Base-by-base conservation (phyloP, 2,329 filamentous ascomycete species). In the Verticillium isaacii region DNA sequence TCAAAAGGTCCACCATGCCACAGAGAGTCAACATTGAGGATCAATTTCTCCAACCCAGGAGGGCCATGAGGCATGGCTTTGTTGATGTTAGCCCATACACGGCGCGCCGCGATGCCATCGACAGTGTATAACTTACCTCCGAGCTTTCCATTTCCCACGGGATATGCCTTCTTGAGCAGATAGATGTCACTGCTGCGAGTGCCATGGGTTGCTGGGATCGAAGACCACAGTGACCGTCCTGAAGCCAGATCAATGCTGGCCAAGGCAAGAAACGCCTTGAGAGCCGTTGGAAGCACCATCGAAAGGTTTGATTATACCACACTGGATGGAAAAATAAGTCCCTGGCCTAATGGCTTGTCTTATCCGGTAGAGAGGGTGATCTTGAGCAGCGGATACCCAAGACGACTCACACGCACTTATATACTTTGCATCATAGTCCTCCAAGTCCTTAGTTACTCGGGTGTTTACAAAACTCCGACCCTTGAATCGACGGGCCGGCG, bases 1-100 rank as follows among this genome's bases (percentile, higher is more conserved):
- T 80, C 73, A 61, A 83, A 84, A 0, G 80, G 80, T 0, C 81
- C 81, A 2, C 79, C 80, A 2, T 77, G 78, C 81, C 80, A 84
- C 1, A 84, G 65, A 2, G 73, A 79, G 61, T 84, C 81, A 19
- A 81, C 65, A 58, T 84, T 84, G 41, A 83, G 61, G 23, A 72
- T 75, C 5, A 82, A 59, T 29, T 73, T 76, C 57, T 82, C 80
- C 1, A 69, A 64, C 2, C 77, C 76, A 0, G 80, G 73, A 17
- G 70, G 63, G 0, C 81, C 80, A 60, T 78, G 78, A 0, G 78
- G 73, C 34, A 82, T 75, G 2, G 74, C 78, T 73, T 50, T 32
- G 3, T 8, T 23, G 3, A 11, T 25, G 45, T 52, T 5, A 52
- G 45, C 9, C 9, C 5, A 11, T 52, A 7, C 2, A 7, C 5